These are phyloP conservation scores for Lanmaoa rubissima DNA, from an alignment of 768 basidiomycete genomes.

Conservation along the genomic window DNA sequence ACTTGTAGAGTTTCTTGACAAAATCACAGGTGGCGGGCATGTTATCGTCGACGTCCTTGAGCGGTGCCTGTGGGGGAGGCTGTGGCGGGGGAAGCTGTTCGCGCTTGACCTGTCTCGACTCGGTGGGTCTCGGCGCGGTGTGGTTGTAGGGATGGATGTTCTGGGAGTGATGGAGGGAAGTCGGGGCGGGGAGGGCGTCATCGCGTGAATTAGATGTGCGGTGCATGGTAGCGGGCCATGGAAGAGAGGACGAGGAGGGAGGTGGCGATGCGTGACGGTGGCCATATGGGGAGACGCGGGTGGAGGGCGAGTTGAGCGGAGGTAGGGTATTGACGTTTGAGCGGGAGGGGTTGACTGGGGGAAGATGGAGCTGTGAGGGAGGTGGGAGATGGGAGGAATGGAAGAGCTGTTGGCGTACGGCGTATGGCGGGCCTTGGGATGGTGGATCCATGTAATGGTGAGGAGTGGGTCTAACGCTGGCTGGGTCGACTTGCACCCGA, in stretches of 20 bases:
- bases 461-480: constrained; percentile 3
- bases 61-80: constrained; percentile 18
- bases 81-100: constrained; percentile 27
- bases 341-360: constrained; percentile 35
- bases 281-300: constrained; percentile 25
- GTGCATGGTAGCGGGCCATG: constrained; percentile 30
- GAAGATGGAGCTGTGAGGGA: constrained; percentile 41
- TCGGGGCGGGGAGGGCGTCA: constrained; percentile 32
- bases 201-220: constrained; percentile 43
- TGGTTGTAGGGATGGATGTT: constrained; percentile 23
- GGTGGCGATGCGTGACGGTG: constrained; percentile 32
- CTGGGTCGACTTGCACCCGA: constrained; percentile 6
- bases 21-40: constrained; percentile 92
- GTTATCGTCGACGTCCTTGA: constrained; percentile 56
- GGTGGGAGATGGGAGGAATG: constrained; percentile 44
- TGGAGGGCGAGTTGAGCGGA: constrained; percentile 34
- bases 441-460: too few relatives aligned
- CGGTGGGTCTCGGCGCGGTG: constrained; percentile 15
- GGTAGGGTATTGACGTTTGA: constrained; percentile 41
- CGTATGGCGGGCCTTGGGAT: constrained; percentile 31
- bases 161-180: constrained; percentile 18
- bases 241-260: constrained; percentile 18
- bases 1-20: constrained; percentile 95
- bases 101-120: constrained; percentile 30
- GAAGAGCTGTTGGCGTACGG: constrained; percentile 37